phyloP scores from a whole-genome alignment of 257 asterid species.

The Penstemon newberryi region DNA sequence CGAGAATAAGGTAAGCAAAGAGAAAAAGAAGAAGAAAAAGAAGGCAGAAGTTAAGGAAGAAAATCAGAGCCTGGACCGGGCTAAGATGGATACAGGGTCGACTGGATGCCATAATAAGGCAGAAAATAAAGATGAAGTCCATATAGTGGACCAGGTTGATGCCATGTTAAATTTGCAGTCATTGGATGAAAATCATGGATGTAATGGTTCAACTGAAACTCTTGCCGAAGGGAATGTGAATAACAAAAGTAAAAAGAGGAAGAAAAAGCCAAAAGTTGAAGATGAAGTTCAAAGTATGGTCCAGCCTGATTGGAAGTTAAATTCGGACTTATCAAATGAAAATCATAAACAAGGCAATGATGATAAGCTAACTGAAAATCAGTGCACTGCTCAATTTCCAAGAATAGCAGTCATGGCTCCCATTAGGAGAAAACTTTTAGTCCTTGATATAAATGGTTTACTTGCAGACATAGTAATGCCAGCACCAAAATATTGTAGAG shows the following conservation, averaged over 20 bases:
- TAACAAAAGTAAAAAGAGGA: conserved; percentile 33
- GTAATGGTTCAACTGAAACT: conserved; percentile 19
- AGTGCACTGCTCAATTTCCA: conserved; percentile 27
- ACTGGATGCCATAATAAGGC: conserved; percentile 16
- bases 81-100: conserved; percentile 9
- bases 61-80: conserved; percentile 22
- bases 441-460: conserved; percentile 91
- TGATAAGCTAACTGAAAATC: conserved; percentile 1
- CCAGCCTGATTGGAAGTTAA: conserved; percentile 31
- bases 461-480: conserved; percentile 77
- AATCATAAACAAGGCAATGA: conserved; percentile 23
- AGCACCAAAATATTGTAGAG: conserved; percentile 52
- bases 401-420: conserved; percentile 26
- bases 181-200: conserved; percentile 13
- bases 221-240: conserved; percentile 23
- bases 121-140: conserved; percentile 23
- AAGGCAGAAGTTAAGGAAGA: conserved; percentile 21
- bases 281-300: conserved; percentile 26
- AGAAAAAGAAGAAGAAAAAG: conserved; percentile 26
- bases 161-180: conserved; percentile 24
- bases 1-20: conserved; percentile 13
- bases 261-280: conserved; percentile 21
- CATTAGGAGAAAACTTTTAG: conserved; percentile 63
- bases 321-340: conserved; percentile 32
- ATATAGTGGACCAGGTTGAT: conserved; percentile 21